These are phyloP conservation scores for Candida sp. DNA, from an alignment of 1,139 yeast species.

Conservation along the genomic window DNA sequence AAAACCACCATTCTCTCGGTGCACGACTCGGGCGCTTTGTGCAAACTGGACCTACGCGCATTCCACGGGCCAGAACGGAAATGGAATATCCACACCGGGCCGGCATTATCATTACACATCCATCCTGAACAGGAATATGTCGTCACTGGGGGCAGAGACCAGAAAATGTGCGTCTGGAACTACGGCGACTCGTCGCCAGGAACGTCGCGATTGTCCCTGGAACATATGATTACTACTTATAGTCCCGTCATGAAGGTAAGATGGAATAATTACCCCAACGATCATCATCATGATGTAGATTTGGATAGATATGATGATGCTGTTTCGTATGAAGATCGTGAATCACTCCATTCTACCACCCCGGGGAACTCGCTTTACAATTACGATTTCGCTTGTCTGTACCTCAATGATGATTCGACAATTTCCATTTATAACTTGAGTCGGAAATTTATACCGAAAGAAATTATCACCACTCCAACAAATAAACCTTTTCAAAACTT, in stretches of 20 bases:
- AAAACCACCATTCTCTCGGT: slow-evolving; percentile 49
- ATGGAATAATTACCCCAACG: slow-evolving; percentile 47
- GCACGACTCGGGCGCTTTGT: slow-evolving; percentile 86
- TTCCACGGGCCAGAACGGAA: slow-evolving; percentile 53
- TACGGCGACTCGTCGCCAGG: slow-evolving; percentile 32
- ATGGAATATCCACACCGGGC: slow-evolving; percentile 88
- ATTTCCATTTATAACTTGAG: slow-evolving; percentile 71
- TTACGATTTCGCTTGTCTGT: slow-evolving; percentile 76
- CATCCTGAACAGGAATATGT: slow-evolving; percentile 82
- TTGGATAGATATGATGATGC: slow-evolving; percentile 11
- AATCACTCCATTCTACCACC: slow-evolving; percentile 15
- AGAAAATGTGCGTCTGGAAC: slow-evolving; percentile 78
- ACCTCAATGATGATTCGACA: slow-evolving; percentile 72
- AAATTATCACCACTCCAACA: slow-evolving; percentile 56
- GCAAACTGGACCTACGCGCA: slow-evolving; percentile 75
- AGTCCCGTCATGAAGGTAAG: slow-evolving; percentile 72
- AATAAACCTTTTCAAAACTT: slow-evolving; percentile 43
- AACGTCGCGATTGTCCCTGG: slow-evolving; percentile 52
- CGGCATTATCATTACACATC: slow-evolving; percentile 85
- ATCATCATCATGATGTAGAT: not conserved
- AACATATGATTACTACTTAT: slow-evolving; percentile 70
- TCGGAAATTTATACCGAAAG: slow-evolving; percentile 73
- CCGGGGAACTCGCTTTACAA: slow-evolving; percentile 23
- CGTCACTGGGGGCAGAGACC: slow-evolving; percentile 93
- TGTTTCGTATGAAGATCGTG: slow-evolving; percentile 21